Conservation (phyloP, 352 stramenopile species). For the Pseudoperonospora humuli region DNA sequence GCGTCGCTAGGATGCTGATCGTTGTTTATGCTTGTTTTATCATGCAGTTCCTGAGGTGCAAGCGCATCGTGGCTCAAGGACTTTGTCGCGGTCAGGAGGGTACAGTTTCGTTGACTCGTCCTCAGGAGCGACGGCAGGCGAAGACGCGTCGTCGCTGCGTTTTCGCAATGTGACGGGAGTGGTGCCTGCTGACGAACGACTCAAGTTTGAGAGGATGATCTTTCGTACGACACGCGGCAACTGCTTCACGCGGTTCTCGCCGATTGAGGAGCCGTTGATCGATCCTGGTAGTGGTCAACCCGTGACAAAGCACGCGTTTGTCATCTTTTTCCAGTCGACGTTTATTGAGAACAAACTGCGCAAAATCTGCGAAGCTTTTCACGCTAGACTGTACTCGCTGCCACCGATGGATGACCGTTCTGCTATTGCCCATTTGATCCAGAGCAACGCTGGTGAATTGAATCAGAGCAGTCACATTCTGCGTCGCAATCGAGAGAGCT, state of each 20-base stretch:
- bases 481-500: slow-evolving; percentile 93
- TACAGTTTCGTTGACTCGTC: slow-evolving; percentile 43
- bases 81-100: slow-evolving; percentile 38
- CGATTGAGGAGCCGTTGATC: slow-evolving; percentile 88
- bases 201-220: slow-evolving; percentile 98
- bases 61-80: slow-evolving; percentile 44
- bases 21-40: slow-evolving; percentile 1
- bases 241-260: slow-evolving; percentile 95
- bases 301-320: slow-evolving; percentile 85
- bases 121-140: slow-evolving; percentile 8
- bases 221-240: slow-evolving; percentile 98
- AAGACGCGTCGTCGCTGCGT: slow-evolving; percentile 56
- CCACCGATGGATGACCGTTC: slow-evolving; percentile 91
- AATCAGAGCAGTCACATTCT: slow-evolving; percentile 95
- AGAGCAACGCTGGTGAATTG: slow-evolving; percentile 91
- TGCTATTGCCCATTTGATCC: slow-evolving; percentile 82
- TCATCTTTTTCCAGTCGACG: slow-evolving; percentile 96
- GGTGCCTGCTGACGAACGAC: slow-evolving; percentile 87
- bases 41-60: slow-evolving; percentile 45
- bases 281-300: slow-evolving; percentile 86
- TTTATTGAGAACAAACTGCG: slow-evolving; percentile 97
- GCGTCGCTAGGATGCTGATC: not conserved
- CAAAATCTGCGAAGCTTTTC: slow-evolving; percentile 98
- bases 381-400: slow-evolving; percentile 93
- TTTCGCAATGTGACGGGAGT: slow-evolving; percentile 94